Evolutionary conservation across 768 basidiomycete species (phyloP), one percentile per base, ranked within the genome.

Genomic region (Hortiboletus campestris): DNA sequence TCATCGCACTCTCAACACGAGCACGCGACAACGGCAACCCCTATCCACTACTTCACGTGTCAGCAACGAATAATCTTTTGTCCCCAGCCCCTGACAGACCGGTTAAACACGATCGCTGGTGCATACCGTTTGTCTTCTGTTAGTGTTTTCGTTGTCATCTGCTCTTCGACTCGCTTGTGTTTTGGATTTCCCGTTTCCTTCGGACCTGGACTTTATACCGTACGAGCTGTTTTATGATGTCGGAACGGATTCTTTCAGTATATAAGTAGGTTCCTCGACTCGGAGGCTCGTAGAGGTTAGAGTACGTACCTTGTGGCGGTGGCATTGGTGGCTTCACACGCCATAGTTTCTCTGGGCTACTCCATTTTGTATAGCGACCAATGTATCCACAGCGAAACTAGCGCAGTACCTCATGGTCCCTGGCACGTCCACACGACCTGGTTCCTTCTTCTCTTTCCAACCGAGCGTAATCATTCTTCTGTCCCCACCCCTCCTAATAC

Each of bases 311-410:
- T 28, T 5, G n/a, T 42, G 39, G 38, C 46, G 34, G 51, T 38
- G 34, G 11, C 51, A 35, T 13, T 48, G 16, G 38, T 53, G 45
- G 29, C 44, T 55, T 63, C 61, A 19, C 51, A 62, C 51, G 49
- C 51, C 40, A 38, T 31, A 6, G 10, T 32, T 11, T 36, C 19
- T 34, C 56, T 46, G 42, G 44, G 20, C 35, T 35, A 28, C 13
- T 45, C 51, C 46, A 51, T 46, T 49, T 44, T 51, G 31, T 29
- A 31, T 32, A 16, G 16, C 39, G 35, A 28, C 56, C 65, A 64
- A 67, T 65, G 62, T 22, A 36, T 53, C 54, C 55, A 46, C 64
- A 13, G 65, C 65, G 29, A 66, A 66, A 49, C 49, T 67, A 34
- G 44, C 66, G 60, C 65, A 49, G 36, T 47, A 45, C 55, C 58